phyloP scores from a whole-genome alignment of 139 green algal species.

The Chlorella sp. region DNA sequence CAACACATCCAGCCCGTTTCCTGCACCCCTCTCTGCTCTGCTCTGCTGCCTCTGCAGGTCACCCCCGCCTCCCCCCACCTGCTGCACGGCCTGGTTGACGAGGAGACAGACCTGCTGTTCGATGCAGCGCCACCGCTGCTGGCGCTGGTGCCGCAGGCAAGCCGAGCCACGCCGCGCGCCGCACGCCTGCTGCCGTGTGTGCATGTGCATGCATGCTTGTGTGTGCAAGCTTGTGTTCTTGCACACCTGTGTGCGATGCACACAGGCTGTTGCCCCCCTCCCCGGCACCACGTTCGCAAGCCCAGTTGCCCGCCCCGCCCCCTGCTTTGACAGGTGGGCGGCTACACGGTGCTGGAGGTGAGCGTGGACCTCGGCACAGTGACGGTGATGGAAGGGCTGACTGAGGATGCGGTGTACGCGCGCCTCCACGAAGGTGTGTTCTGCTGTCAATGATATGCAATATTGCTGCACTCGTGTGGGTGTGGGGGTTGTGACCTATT shows the following conservation, averaged over 20 bases:
- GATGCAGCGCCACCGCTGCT: slow-evolving; percentile 10
- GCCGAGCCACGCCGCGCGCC: background rate
- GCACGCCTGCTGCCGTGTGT: slow-evolving; percentile 5
- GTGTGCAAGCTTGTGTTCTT: background rate
- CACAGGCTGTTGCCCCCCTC: too few species aligned
- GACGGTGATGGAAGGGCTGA: slow-evolving; percentile 69
- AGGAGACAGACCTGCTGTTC: slow-evolving; percentile 27
- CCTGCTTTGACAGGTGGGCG: slow-evolving; percentile 49
- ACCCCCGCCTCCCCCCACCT: slow-evolving; percentile 69
- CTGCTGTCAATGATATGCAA: background rate
- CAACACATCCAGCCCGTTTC: too few species aligned
- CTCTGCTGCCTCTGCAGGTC: slow-evolving; percentile 51
- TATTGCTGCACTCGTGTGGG: too few species aligned
- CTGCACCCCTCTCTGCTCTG: background rate
- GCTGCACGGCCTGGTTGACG: slow-evolving; percentile 61
- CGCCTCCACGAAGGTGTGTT: slow-evolving; percentile 52
- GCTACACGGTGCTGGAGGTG: slow-evolving; percentile 73
- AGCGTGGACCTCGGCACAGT: slow-evolving; percentile 49
- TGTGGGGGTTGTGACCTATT: too few species aligned
- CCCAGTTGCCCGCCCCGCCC: too few species aligned
- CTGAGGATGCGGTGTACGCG: slow-evolving; percentile 70
- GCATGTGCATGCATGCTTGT: background rate
- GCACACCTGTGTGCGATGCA: too few species aligned
- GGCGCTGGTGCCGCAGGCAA: slow-evolving; percentile 6
- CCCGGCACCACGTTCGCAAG: too few species aligned